Percentiles rank a stretch among this genome's conserved stretches.
Evolutionary conservation across 352 stramenopile genomes (phyloP).

Genomic region (Globisporangium canariense): DNA sequence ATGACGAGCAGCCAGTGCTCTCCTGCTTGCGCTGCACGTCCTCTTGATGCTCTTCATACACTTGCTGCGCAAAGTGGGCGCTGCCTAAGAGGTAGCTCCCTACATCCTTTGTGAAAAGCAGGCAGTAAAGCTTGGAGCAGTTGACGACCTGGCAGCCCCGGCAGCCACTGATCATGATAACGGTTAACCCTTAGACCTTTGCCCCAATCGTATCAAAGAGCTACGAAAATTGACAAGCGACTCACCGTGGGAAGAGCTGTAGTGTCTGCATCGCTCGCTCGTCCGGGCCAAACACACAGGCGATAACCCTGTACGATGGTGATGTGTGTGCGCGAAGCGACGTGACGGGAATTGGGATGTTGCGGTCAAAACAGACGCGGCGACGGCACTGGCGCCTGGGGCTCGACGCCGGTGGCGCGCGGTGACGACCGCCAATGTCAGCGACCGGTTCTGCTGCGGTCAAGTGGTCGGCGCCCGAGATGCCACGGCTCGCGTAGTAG

Average conservation of each 20-base stretch:
- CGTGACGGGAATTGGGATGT: constrained; percentile 6
- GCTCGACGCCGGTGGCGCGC: constrained; percentile 2
- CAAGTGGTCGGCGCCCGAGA: constrained; percentile 54
- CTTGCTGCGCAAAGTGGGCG: constrained; percentile 29
- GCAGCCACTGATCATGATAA: constrained; percentile 5
- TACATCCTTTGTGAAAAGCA: constrained; percentile 35
- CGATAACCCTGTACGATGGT: constrained; percentile 23
- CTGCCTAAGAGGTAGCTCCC: constrained; percentile 34
- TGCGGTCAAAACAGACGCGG: constrained; percentile 4
- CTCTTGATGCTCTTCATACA: constrained; percentile 18
- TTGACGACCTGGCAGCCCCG: constrained; percentile 26
- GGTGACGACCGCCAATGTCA: background rate
- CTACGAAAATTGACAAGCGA: background rate
- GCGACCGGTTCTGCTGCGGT: constrained; percentile 14
- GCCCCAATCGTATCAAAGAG: too few relatives aligned
- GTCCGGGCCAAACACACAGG: constrained; percentile 31
- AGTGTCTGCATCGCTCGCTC: constrained; percentile 20
- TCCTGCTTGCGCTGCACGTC: constrained; percentile 13
- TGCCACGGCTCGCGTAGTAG: constrained; percentile 65
- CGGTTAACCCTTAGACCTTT: background rate
- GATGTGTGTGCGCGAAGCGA: constrained; percentile 22
- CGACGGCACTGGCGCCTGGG: background rate
- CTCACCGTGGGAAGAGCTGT: constrained; percentile 18
- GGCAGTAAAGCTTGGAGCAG: constrained; percentile 47
- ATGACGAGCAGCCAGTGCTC: background rate